Evolutionary conservation across 345 rosid species (phyloP).

Genomic region (Cardiospermum halicacabum): DNA sequence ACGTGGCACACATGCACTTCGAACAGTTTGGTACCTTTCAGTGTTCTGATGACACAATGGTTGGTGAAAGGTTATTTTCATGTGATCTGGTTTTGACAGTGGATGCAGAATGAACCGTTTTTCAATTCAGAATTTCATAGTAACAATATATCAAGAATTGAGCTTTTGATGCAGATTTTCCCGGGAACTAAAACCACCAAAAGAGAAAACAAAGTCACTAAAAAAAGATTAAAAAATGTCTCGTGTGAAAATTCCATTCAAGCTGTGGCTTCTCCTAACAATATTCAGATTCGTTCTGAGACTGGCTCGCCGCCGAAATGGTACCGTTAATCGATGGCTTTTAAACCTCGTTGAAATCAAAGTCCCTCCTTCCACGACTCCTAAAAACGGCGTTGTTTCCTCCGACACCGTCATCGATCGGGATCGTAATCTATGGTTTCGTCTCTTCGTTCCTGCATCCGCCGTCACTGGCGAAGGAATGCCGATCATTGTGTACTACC

Average conservation of each 20-base stretch:
- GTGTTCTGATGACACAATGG: too few species aligned
- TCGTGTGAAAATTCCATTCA: background rate
- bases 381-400: conserved; percentile 19
- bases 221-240: background rate
- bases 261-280: background rate
- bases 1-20: too few species aligned
- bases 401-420: conserved; percentile 18
- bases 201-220: too few species aligned
- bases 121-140: too few species aligned
- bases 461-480: background rate
- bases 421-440: conserved; percentile 27
- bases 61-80: too few species aligned
- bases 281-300: conserved; percentile 1
- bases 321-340: conserved; percentile 29
- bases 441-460: conserved; percentile 11
- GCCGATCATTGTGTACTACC: conserved; percentile 18
- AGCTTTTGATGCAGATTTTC: too few species aligned
- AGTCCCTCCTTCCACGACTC: conserved; percentile 11
- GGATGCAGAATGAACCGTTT: too few species aligned
- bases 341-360: conserved; percentile 16
- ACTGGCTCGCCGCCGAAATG: conserved; percentile 17
- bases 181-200: too few species aligned
- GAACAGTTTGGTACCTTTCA: too few species aligned
- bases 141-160: too few species aligned
- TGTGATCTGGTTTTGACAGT: too few species aligned